Evolutionary conservation across 2,329 filamentous ascomycete species (phyloP), one percentile per base, ranked within the genome.

Genomic region (Pseudogymnoascus sp.): DNA sequence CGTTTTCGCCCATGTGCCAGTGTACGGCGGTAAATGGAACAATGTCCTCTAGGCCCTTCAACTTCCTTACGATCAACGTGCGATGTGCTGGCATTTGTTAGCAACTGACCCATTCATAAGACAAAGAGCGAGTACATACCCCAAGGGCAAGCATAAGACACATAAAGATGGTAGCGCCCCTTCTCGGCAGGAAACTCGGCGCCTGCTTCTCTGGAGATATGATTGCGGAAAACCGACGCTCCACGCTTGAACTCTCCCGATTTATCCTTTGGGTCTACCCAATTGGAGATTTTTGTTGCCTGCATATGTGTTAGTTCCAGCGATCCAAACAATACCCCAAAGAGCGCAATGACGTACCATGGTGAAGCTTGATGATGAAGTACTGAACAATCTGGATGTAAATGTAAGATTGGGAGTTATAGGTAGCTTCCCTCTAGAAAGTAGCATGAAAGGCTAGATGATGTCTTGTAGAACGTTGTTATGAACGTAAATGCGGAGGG

Each of bases 241-340:
- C 92, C 90, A 66, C 93, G 88, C 79, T 96, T 96, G 83, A 96
- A 97, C 77, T 97, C 92, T 76, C 93, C 93, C 16, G 85, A 84
- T 73, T 86, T 89, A 79, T 95, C 90, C 70, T 81, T 81, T 54
- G 85, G 87, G 67, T 85, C 81, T 62, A 95, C 91, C 91, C 91
- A 96, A 71, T 93, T 85, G 54, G 91, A 93, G 74, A 96, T 91
- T 63, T 83, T 84, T 64, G 70, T 71, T 42, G 75, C 68, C 60
- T 68, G 61, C 39, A 51, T 21, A 60, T 65, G 21, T 62, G 54
- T 57, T 6, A 57, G 29, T 60, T 36, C 8, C 2, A 34, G 5
- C n/a, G 3, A 34, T 57, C 59, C 18, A 31, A 26, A 12, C 14
- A 61, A 45, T 31, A 12, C 21, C 5, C 34, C 0, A 7, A 14